phyloP scores from a whole-genome alignment of 495 filamentous ascomycete species.

The Aspergillus carlsbadensis region DNA sequence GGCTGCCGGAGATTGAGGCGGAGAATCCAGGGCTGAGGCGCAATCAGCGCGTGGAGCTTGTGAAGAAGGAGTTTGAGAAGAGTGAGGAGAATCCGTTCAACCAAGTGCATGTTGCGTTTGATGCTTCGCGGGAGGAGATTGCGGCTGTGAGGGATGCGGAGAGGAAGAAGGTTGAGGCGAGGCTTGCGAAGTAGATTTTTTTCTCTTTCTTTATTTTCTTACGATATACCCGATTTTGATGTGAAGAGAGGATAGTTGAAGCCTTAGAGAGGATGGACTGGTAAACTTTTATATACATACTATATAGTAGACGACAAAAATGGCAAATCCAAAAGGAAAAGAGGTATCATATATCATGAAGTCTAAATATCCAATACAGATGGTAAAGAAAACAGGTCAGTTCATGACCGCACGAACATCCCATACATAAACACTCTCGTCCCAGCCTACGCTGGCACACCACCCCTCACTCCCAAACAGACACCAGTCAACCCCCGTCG shows the following conservation, averaged over 20 bases:
- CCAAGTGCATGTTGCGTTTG: slow-evolving; percentile 68
- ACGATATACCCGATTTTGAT: slow-evolving; percentile 18
- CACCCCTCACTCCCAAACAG: slow-evolving; percentile 93
- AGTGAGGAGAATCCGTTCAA: slow-evolving; percentile 93
- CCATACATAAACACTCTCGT: slow-evolving; percentile 87
- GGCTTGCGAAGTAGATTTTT: slow-evolving; percentile 45
- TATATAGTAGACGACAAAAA: not conserved
- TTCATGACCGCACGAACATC: slow-evolving; percentile 73
- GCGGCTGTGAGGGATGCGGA: slow-evolving; percentile 62
- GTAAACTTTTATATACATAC: slow-evolving; percentile 1
- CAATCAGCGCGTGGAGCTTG: slow-evolving; percentile 75
- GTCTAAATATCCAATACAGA: slow-evolving; percentile 25
- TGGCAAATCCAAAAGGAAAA: slow-evolving; percentile 4
- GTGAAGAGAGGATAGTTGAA: not conserved
- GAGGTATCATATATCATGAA: slow-evolving; percentile 28
- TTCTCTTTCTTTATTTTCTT: slow-evolving; percentile 5
- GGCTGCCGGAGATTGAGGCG: slow-evolving; percentile 77
- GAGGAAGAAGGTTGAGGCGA: slow-evolving; percentile 69
- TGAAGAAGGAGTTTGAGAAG: slow-evolving; percentile 88
- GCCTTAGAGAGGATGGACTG: not conserved
- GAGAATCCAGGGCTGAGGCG: slow-evolving; percentile 76
- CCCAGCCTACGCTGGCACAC: slow-evolving; percentile 93
- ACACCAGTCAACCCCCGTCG: slow-evolving; percentile 97
- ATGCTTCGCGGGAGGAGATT: slow-evolving; percentile 79
- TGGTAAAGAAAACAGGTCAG: slow-evolving; percentile 12